These are phyloP conservation scores for Claviceps citrina DNA, from an alignment of 2,329 filamentous ascomycete species.

Conservation along the genomic window DNA sequence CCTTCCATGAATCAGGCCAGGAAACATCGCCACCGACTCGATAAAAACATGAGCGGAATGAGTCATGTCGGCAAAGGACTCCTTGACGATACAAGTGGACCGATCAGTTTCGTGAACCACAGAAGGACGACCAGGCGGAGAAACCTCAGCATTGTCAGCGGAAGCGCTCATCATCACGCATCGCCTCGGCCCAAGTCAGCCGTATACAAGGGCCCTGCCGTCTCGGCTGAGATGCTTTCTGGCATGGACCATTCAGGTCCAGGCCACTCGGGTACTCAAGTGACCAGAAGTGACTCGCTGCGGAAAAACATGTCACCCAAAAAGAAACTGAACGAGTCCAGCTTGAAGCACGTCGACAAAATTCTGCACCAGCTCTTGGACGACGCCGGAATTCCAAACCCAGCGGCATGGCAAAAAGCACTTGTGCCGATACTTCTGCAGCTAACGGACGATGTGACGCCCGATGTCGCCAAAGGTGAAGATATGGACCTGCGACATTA, in stretches of 20 bases:
- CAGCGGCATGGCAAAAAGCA: conserved; percentile 73
- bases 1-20: conserved; percentile 58
- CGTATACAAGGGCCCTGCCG: conserved; percentile 39
- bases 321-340: conserved; percentile 76
- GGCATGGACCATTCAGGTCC: conserved; percentile 30
- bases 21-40: conserved; percentile 57
- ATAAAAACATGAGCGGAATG: conserved; percentile 59
- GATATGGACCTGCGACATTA: conserved; percentile 97
- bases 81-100: conserved; percentile 45
- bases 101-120: conserved; percentile 41
- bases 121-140: conserved; percentile 52
- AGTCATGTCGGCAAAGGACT: conserved; percentile 52
- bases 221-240: conserved; percentile 36
- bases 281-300: conserved; percentile 72
- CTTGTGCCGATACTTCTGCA: conserved; percentile 78
- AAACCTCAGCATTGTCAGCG: conserved; percentile 73
- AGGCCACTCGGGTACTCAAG: conserved; percentile 26
- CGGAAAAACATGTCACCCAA: conserved; percentile 56
- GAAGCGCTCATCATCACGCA: conserved; percentile 47
- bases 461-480: conserved; percentile 77
- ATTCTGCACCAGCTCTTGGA: conserved; percentile 70
- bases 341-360: conserved; percentile 73
- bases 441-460: conserved; percentile 87
- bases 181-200: conserved; percentile 53
- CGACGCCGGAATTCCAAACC: conserved; percentile 58